A percentile compares a stretch with the other conserved stretches of the same genome.
These are phyloP conservation scores for Capillidium rhysosporum DNA, from an alignment of 371 early-diverging fungal species.

Conservation along the genomic window DNA sequence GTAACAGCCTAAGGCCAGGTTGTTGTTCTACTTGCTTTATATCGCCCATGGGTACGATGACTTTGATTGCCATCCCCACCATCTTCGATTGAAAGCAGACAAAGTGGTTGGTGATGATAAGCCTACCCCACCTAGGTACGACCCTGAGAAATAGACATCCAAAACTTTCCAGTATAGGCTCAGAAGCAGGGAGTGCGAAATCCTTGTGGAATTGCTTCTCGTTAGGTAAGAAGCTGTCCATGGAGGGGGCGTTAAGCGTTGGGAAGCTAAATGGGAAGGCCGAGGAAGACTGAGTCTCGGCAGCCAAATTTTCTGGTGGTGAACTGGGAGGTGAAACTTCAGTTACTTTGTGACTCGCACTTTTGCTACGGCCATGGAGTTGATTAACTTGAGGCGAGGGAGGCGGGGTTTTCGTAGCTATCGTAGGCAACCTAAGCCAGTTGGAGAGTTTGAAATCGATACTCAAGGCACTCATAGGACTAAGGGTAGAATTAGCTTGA, in stretches of 20 bases:
- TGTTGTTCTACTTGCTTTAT: conserved; percentile 13
- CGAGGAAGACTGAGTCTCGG: background rate
- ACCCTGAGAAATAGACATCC: conserved; percentile 5
- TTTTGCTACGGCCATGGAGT: too few species aligned
- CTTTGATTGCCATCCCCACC: conserved; percentile 5
- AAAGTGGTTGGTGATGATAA: background rate
- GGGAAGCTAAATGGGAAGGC: background rate
- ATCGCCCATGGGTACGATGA: conserved; percentile 19
- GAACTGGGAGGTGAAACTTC: background rate
- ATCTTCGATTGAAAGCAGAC: conserved; percentile 3
- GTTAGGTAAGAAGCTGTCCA: conserved; percentile 3
- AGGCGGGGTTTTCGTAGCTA: background rate
- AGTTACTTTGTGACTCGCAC: background rate
- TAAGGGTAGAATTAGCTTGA: background rate
- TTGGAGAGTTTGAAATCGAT: background rate
- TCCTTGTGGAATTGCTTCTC: background rate
- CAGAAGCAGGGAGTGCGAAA: conserved; percentile 1
- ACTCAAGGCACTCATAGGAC: background rate
- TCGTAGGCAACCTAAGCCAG: background rate
- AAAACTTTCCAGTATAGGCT: background rate
- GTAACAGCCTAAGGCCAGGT: conserved; percentile 14
- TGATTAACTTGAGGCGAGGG: too few species aligned
- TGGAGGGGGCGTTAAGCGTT: background rate
- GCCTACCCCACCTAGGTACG: conserved; percentile 6
- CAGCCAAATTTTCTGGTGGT: background rate